phyloP scores from a whole-genome alignment of 306 rosid species.

The Ochetophila trinervis region DNA sequence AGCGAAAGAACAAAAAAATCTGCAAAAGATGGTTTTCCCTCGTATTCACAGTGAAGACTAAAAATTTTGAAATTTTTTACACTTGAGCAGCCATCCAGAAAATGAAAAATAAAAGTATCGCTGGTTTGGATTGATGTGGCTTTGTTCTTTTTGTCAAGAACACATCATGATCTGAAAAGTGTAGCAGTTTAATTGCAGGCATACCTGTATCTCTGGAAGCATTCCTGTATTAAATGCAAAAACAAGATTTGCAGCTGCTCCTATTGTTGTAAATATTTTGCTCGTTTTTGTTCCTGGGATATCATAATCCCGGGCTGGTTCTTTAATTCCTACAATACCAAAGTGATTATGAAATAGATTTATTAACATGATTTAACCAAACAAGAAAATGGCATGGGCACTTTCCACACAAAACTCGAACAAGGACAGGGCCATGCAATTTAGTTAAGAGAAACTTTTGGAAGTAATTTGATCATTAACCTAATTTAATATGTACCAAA shows the following conservation, averaged over 20 bases:
- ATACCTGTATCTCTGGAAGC: conserved; percentile 99
- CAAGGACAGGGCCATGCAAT: not conserved
- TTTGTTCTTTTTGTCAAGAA: too few relatives aligned
- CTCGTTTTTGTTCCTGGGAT: conserved; percentile 58
- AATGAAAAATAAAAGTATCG: too few relatives aligned
- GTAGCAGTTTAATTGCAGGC: conserved; percentile 11
- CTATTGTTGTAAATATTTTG: conserved; percentile 78
- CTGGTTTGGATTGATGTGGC: too few relatives aligned
- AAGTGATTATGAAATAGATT: not conserved
- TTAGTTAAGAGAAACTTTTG: not conserved
- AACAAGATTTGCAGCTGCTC: conserved; percentile 89
- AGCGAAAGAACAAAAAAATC: too few relatives aligned
- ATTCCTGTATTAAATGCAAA: conserved; percentile 95
- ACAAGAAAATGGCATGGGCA: not conserved
- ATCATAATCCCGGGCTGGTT: conserved; percentile 72
- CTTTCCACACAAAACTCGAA: not conserved
- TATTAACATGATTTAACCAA: not conserved
- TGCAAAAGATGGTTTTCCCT: too few relatives aligned
- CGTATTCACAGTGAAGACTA: too few relatives aligned
- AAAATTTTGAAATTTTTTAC: too few relatives aligned
- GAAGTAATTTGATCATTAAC: not conserved
- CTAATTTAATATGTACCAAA: too few relatives aligned
- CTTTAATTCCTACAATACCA: conserved; percentile 51
- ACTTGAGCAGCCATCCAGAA: too few relatives aligned
- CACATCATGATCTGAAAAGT: not conserved